A percentile compares a stretch with the other conserved stretches of the same genome.
Conservation (phyloP, 768 basidiomycete species). For the Hydnomerulius pinastri region DNA sequence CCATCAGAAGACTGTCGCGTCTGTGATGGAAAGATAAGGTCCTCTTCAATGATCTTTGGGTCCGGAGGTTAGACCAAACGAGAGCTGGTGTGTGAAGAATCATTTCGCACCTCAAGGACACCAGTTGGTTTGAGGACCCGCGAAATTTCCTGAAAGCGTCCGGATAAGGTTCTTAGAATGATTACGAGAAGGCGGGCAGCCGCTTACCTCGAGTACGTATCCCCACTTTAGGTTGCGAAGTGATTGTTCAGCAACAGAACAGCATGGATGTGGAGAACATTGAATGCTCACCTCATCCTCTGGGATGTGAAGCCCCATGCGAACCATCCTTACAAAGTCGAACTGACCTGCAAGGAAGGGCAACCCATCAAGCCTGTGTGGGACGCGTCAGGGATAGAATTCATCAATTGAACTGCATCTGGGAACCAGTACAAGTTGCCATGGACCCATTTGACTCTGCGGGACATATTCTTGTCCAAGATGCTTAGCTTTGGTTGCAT, state of each 20-base stretch:
- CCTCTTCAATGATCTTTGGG: slow-evolving; percentile 71
- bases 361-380: slow-evolving; percentile 59
- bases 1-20: slow-evolving; percentile 6
- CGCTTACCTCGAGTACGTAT: slow-evolving; percentile 58
- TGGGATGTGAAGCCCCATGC: slow-evolving; percentile 67
- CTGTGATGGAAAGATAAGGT: slow-evolving; percentile 64
- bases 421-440: slow-evolving; percentile 59
- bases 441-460: slow-evolving; percentile 64
- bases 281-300: slow-evolving; percentile 61
- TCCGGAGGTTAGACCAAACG: slow-evolving; percentile 8
- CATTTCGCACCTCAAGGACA: slow-evolving; percentile 56
- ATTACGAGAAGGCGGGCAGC: slow-evolving; percentile 14
- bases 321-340: slow-evolving; percentile 65
- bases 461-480: slow-evolving; percentile 41
- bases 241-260: slow-evolving; percentile 15
- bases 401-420: not conserved
- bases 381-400: slow-evolving; percentile 7
- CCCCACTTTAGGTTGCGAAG: slow-evolving; percentile 52
- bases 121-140: slow-evolving; percentile 66
- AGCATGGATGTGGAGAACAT: not conserved
- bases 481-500: slow-evolving; percentile 52
- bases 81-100: not conserved
- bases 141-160: slow-evolving; percentile 54
- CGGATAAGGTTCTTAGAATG: slow-evolving; percentile 10
- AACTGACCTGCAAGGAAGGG: slow-evolving; percentile 61